phyloP scores from a whole-genome alignment of 1,139 yeast genomes.

The Candida neerlandica region DNA sequence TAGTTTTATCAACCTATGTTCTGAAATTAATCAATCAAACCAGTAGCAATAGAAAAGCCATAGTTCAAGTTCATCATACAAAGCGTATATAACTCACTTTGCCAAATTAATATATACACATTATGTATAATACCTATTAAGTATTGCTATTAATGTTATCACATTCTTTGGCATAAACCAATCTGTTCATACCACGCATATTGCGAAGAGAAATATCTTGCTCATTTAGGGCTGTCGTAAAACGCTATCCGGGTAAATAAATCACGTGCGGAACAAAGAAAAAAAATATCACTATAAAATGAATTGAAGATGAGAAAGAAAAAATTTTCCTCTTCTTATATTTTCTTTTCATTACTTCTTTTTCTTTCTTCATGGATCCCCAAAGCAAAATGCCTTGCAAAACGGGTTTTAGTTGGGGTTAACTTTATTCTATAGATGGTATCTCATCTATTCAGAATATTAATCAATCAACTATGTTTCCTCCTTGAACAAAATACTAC shows the following conservation, averaged over 20 bases:
- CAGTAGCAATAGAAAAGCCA: no score
- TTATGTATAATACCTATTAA: no score
- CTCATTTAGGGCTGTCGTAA: not conserved
- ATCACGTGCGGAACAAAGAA: not conserved
- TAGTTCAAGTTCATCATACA: no score
- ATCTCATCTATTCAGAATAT: constrained; percentile 5
- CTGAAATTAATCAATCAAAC: no score
- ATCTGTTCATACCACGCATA: no score
- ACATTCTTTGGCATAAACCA: no score
- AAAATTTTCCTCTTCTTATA: not conserved
- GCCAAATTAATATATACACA: no score
- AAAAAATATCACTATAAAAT: not conserved
- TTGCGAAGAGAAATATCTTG: no score
- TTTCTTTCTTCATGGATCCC: not conserved
- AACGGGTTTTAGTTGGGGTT: constrained; percentile 3
- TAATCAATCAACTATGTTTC: constrained; percentile 3
- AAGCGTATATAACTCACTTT: no score
- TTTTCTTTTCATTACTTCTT: not conserved
- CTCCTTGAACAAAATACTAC: no score
- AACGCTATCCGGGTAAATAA: not conserved
- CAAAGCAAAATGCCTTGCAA: not conserved
- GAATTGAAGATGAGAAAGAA: not conserved
- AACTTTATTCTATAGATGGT: constrained; percentile 5
- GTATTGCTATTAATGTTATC: no score
- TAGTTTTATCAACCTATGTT: no score